Evolutionary conservation across 148 eudicot genomes (phyloP).

Genomic region (Linanthus parryae): DNA sequence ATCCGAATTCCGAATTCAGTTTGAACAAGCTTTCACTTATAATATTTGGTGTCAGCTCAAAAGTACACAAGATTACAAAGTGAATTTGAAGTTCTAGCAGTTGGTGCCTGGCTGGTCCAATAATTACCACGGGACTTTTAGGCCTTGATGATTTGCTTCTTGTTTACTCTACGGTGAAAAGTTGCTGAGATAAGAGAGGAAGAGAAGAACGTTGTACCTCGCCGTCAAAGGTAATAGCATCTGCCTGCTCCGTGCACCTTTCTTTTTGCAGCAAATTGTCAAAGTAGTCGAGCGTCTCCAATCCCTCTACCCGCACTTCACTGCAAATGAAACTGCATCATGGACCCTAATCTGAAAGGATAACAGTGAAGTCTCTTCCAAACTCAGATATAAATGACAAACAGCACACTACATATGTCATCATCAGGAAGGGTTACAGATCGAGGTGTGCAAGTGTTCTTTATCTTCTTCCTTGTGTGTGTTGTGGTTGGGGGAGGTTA

Average conservation of each 20-base stretch:
- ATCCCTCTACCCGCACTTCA: slow-evolving; percentile 91
- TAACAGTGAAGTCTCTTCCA: slow-evolving; percentile 13
- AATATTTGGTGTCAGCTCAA: no score
- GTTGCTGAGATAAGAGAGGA: no score
- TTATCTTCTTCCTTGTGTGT: no score
- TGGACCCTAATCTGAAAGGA: slow-evolving; percentile 21
- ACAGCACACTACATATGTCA: not conserved
- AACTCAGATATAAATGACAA: slow-evolving; percentile 5
- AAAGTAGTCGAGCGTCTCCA: slow-evolving; percentile 84
- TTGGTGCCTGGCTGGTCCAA: no score
- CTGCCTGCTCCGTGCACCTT: slow-evolving; percentile 85
- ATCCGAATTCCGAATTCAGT: not conserved
- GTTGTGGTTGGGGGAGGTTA: no score
- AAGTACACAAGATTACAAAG: no score
- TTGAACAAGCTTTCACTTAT: no score
- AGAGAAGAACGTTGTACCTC: slow-evolving; percentile 54
- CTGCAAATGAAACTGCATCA: slow-evolving; percentile 45
- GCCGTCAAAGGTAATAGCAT: slow-evolving; percentile 83
- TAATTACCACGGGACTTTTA: not conserved
- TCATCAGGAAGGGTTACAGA: no score
- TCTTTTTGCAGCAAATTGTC: slow-evolving; percentile 49
- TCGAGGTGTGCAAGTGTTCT: no score
- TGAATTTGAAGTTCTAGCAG: no score
- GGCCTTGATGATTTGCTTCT: not conserved
- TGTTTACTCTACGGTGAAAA: no score